Percentiles rank a stretch among this genome's conserved stretches.
These are phyloP conservation scores for Calonectria honghensis DNA, from an alignment of 2,329 filamentous ascomycete genomes.

Conservation along the genomic window DNA sequence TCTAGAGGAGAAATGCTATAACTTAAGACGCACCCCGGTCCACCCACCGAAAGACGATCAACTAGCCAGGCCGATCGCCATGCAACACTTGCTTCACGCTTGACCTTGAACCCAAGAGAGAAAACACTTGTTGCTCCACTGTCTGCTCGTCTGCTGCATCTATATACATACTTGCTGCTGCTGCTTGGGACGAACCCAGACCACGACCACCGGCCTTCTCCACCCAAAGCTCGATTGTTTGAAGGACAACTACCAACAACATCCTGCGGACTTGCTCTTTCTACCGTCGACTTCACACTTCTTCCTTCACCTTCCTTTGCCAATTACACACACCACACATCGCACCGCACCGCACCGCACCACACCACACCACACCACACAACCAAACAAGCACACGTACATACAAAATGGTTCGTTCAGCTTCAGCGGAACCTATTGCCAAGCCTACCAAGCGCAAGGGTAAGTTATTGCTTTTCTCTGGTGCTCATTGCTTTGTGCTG, in stretches of 20 bases:
- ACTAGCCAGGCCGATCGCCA: constrained; percentile 53
- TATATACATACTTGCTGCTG: constrained; percentile 48
- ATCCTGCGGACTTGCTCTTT: constrained; percentile 4
- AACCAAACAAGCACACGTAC: constrained; percentile 35
- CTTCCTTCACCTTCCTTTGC: background rate
- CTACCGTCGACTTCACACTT: constrained; percentile 3
- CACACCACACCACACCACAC: constrained; percentile 19
- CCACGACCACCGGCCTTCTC: constrained; percentile 32
- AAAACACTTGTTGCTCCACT: constrained; percentile 49
- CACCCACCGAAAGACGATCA: constrained; percentile 49
- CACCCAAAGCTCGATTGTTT: constrained; percentile 14
- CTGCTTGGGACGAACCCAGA: constrained; percentile 33
- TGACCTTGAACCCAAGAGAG: constrained; percentile 35
- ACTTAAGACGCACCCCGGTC: constrained; percentile 43
- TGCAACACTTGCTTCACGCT: constrained; percentile 54
- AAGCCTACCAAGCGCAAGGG: constrained; percentile 69
- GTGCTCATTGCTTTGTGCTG: constrained; percentile 23
- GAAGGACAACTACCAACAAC: constrained; percentile 16
- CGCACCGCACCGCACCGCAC: constrained; percentile 19
- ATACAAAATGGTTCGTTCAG: constrained; percentile 63
- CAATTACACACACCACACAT: constrained; percentile 1
- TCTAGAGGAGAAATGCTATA: constrained; percentile 40
- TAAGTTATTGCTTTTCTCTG: constrained; percentile 53
- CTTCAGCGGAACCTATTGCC: constrained; percentile 65
- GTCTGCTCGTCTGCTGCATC: constrained; percentile 42